Conservation (phyloP, 257 asterid species). For the Solanum microdontum region DNA sequence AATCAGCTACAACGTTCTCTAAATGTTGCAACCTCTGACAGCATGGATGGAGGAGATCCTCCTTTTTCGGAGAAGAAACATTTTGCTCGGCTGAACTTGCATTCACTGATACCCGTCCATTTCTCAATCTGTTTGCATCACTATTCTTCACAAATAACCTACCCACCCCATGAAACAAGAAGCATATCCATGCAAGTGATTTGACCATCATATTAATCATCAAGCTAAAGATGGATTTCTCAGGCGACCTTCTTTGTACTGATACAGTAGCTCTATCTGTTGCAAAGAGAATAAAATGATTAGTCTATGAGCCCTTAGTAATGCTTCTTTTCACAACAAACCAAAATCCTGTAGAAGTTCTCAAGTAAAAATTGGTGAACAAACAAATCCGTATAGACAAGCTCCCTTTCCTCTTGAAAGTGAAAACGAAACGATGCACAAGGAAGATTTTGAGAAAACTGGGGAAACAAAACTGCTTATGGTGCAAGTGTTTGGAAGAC, state of each 20-base stretch:
- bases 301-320: background rate
- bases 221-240: conserved; percentile 20
- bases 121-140: conserved; percentile 10
- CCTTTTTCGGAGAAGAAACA: conserved; percentile 15
- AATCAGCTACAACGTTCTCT: conserved; percentile 60
- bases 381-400: background rate
- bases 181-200: conserved; percentile 40
- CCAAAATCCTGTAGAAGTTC: background rate
- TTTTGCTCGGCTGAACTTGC: conserved; percentile 22
- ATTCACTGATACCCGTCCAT: conserved; percentile 18
- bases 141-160: conserved; percentile 25
- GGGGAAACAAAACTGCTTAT: background rate
- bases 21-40: conserved; percentile 76
- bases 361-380: background rate
- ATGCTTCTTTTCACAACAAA: background rate
- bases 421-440: background rate
- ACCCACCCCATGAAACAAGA: conserved; percentile 29
- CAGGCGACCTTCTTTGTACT: conserved; percentile 22
- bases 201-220: conserved; percentile 25
- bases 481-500: background rate
- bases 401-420: background rate
- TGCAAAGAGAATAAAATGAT: conserved; percentile 4
- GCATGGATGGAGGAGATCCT: conserved; percentile 56
- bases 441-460: background rate
- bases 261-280: conserved; percentile 24